Conservation (phyloP, 2,329 filamentous ascomycete genomes). For the Claviceps lovelessii region DNA sequence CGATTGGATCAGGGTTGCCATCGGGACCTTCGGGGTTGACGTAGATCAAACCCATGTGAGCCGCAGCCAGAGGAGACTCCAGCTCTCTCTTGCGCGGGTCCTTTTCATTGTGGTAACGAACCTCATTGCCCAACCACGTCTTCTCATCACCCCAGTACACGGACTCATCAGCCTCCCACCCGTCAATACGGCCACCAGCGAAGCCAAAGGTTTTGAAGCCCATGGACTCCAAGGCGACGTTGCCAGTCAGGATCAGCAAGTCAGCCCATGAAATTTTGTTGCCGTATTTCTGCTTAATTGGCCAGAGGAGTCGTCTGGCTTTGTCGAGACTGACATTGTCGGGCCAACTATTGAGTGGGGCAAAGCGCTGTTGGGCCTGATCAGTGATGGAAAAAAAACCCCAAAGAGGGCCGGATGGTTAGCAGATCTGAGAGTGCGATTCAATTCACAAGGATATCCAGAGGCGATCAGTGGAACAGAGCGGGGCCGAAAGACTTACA, state of each 20-base stretch:
- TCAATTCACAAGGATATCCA: too few relatives aligned
- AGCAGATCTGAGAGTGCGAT: not conserved
- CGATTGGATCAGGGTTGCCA: conserved; percentile 53
- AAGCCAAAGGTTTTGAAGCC: conserved; percentile 62
- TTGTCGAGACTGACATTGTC: conserved; percentile 70
- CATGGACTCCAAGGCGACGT: conserved; percentile 66
- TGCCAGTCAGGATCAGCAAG: conserved; percentile 55
- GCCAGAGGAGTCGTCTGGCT: conserved; percentile 64
- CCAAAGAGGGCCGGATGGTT: not conserved
- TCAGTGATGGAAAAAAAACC: not conserved
- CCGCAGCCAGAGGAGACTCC: conserved; percentile 51
- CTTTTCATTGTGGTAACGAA: conserved; percentile 44
- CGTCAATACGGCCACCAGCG: conserved; percentile 55
- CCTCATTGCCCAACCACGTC: conserved; percentile 62
- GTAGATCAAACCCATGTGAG: conserved; percentile 63
- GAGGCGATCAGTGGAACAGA: too few relatives aligned
- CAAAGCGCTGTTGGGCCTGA: conserved; percentile 60
- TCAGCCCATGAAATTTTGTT: conserved; percentile 74
- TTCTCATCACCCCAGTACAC: conserved; percentile 65
- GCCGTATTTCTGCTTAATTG: conserved; percentile 75
- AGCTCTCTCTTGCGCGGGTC: conserved; percentile 48
- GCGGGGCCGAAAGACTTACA: conserved; percentile 10
- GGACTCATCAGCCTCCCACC: conserved; percentile 62
- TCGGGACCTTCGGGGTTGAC: conserved; percentile 70
- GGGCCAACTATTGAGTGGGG: conserved; percentile 67